These are phyloP conservation scores for Lizanozyma gosingica DNA, from an alignment of 1,139 yeast species.

Conservation along the genomic window DNA sequence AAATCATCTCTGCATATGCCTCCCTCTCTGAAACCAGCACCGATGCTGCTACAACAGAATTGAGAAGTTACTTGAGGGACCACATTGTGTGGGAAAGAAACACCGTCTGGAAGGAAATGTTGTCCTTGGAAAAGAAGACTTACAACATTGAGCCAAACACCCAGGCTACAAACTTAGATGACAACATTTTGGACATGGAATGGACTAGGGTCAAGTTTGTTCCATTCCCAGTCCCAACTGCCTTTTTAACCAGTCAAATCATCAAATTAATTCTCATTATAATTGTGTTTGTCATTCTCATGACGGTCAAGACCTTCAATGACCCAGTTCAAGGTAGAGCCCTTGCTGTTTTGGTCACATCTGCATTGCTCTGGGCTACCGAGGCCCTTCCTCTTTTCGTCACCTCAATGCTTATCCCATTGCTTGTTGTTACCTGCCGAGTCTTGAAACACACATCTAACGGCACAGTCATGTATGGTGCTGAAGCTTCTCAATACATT, in stretches of 20 bases:
- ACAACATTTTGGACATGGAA: background rate
- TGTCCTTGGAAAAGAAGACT: conserved; percentile 68
- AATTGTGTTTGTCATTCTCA: conserved; percentile 35
- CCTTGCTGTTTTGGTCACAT: conserved; percentile 69
- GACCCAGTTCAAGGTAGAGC: conserved; percentile 67
- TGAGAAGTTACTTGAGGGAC: conserved; percentile 73
- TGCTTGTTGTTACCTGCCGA: conserved; percentile 63
- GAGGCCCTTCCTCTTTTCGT: conserved; percentile 86
- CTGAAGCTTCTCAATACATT: conserved; percentile 66
- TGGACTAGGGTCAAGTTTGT: background rate
- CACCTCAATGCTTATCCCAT: conserved; percentile 75
- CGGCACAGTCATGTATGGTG: conserved; percentile 47
- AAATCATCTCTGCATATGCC: conserved; percentile 42
- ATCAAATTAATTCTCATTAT: conserved; percentile 39
- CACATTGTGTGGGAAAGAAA: conserved; percentile 95
- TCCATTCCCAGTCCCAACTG: conserved; percentile 16
- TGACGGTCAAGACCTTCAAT: conserved; percentile 51
- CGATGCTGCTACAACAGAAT: conserved; percentile 53
- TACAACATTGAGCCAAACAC: conserved; percentile 22
- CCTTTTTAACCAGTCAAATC: conserved; percentile 23
- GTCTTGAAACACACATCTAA: conserved; percentile 52
- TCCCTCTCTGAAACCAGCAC: conserved; percentile 26
- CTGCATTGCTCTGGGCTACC: conserved; percentile 88
- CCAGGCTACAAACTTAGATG: background rate
- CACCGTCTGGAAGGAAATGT: conserved; percentile 96